Evolutionary conservation across 257 asterid species (phyloP).

Genomic region (Solanum sejunctum): DNA sequence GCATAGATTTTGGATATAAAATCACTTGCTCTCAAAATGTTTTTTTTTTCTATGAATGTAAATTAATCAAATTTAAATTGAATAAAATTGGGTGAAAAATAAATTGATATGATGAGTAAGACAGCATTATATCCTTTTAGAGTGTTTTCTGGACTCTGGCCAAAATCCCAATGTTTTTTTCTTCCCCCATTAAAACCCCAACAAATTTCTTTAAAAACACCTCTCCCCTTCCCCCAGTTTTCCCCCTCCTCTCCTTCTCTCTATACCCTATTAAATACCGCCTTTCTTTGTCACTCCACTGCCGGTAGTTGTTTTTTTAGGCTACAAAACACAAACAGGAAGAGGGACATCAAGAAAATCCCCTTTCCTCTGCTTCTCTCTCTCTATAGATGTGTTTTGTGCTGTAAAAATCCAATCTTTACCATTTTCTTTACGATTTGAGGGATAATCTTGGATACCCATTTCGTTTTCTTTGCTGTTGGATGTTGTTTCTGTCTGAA

Average conservation of each 20-base stretch:
- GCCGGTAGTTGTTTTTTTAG: not conserved
- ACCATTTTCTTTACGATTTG: not conserved
- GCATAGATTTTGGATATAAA: not conserved
- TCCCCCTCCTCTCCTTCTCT: not conserved
- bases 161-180: constrained; percentile 12
- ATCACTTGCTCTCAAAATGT: not conserved
- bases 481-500: not conserved
- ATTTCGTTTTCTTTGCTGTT: not conserved
- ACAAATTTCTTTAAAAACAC: not conserved
- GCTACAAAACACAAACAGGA: not conserved
- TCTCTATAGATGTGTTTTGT: not conserved
- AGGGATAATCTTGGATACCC: not conserved
- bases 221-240: not conserved
- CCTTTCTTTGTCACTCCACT: not conserved
- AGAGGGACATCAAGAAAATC: not conserved
- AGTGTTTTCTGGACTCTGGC: constrained; percentile 9
- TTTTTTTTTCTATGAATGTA: not conserved
- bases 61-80: not conserved
- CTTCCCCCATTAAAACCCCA: constrained; percentile 10
- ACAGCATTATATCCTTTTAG: constrained; percentile 23
- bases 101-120: constrained; percentile 24
- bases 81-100: not conserved
- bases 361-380: not conserved
- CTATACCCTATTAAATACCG: constrained; percentile 17
- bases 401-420: not conserved